Percentiles rank a stretch among this genome's conserved stretches.
Evolutionary conservation across 2,329 filamentous ascomycete species (phyloP).

Genomic region (Endothia cerciana): DNA sequence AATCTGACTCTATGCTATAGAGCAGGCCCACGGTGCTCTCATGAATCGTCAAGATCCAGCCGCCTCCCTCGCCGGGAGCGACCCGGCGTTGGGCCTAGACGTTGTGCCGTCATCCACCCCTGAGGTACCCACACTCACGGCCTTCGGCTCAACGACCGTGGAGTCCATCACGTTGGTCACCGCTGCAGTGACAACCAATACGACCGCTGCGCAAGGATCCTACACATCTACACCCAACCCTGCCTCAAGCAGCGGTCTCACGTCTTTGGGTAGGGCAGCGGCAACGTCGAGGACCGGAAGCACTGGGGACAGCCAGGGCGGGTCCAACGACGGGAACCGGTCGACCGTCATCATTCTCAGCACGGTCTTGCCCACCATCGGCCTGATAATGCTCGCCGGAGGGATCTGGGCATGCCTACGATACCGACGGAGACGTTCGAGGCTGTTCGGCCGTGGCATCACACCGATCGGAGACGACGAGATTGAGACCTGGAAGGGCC

Average conservation of each 20-base stretch:
- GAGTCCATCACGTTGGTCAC: neutral
- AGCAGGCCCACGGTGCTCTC: slow-evolving; percentile 9
- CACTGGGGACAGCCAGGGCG: neutral
- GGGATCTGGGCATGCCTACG: slow-evolving; percentile 45
- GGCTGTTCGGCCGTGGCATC: slow-evolving; percentile 57
- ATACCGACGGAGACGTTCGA: slow-evolving; percentile 42
- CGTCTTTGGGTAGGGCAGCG: neutral
- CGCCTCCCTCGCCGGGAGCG: slow-evolving; percentile 7
- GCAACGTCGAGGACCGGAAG: slow-evolving; percentile 6
- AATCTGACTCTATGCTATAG: slow-evolving; percentile 7
- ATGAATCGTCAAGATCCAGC: slow-evolving; percentile 8
- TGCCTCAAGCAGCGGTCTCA: neutral
- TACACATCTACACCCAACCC: slow-evolving; percentile 7
- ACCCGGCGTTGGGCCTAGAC: neutral
- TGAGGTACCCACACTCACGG: slow-evolving; percentile 4
- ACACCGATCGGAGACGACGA: slow-evolving; percentile 68
- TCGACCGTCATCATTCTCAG: slow-evolving; percentile 56
- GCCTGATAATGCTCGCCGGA: slow-evolving; percentile 43
- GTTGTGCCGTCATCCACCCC: slow-evolving; percentile 1
- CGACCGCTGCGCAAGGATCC: neutral
- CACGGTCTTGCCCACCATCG: slow-evolving; percentile 52
- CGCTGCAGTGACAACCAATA: neutral
- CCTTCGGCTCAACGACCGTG: slow-evolving; percentile 6
- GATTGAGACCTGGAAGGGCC: slow-evolving; percentile 65
- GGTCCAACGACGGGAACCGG: slow-evolving; percentile 34